Conservation (phyloP, 306 rosid genomes). For the Castanospermum australe region DNA sequence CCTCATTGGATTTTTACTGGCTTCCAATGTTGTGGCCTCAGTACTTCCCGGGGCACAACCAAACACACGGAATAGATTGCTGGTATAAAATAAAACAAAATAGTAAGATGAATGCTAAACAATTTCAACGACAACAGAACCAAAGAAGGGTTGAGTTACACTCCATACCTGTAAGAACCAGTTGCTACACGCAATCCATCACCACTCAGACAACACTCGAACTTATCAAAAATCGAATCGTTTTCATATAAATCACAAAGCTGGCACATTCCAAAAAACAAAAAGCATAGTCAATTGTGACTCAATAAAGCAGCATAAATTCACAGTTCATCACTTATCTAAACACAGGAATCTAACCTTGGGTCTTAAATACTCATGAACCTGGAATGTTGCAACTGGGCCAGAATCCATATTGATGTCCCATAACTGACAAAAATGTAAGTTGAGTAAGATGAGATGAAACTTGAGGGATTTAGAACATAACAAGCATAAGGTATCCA, state of each 20-base stretch:
- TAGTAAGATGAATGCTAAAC: constrained; percentile 23
- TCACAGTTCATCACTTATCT: constrained; percentile 3
- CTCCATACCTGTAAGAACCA: constrained; percentile 89
- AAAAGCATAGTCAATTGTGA: constrained; percentile 14
- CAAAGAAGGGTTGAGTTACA: neutral
- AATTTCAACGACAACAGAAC: neutral
- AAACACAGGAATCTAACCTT: constrained; percentile 64
- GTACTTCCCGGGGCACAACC: constrained; percentile 71
- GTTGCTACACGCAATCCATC: constrained; percentile 91
- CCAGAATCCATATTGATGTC: constrained; percentile 99
- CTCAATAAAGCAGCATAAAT: constrained; percentile 15
- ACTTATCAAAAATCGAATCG: constrained; percentile 95
- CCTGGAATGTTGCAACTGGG: constrained; percentile 92
- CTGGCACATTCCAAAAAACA: constrained; percentile 44
- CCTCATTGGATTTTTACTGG: constrained; percentile 99
- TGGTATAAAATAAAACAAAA: constrained; percentile 44
- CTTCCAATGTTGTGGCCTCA: constrained; percentile 90
- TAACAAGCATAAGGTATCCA: neutral
- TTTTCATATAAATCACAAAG: constrained; percentile 98
- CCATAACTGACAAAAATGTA: constrained; percentile 78
- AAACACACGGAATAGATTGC: constrained; percentile 97
- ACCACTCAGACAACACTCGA: constrained; percentile 95
- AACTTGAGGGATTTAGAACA: neutral
- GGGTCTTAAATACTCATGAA: constrained; percentile 94
- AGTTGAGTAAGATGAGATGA: neutral